Conservation (phyloP, 176 grass and related monocot species). For the Oryza rufipogon region DNA sequence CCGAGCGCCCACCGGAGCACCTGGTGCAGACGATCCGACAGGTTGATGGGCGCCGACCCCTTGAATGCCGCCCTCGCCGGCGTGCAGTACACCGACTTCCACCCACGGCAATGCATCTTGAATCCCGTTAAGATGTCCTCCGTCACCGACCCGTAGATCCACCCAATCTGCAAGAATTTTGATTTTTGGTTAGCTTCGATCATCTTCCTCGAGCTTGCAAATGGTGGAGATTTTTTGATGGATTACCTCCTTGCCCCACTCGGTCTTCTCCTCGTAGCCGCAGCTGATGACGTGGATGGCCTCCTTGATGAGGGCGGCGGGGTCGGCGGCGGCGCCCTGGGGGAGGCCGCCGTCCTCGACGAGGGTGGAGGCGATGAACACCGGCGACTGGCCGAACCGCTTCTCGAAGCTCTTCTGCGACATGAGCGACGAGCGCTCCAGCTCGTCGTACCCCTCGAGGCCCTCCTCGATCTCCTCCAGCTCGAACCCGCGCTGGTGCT, state of each 20-base stretch:
- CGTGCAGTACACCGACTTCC: constrained; percentile 93
- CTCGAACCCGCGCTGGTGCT: constrained; percentile 78
- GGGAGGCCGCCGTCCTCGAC: constrained; percentile 88
- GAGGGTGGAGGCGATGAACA: constrained; percentile 94
- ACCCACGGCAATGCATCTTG: constrained; percentile 98
- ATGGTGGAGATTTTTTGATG: no score
- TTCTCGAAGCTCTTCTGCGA: constrained; percentile 99
- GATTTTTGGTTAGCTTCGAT: not conserved
- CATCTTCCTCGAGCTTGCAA: constrained; percentile 33
- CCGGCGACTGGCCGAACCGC: constrained; percentile 89
- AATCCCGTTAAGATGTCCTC: constrained; percentile 95
- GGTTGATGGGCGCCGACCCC: constrained; percentile 86
- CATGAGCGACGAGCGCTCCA: constrained; percentile 90
- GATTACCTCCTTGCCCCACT: constrained; percentile 94
- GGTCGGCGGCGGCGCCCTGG: constrained; percentile 58
- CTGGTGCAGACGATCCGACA: constrained; percentile 82
- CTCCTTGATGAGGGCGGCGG: constrained; percentile 74
- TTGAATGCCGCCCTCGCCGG: constrained; percentile 70
- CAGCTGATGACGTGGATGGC: constrained; percentile 98
- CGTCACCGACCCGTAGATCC: constrained; percentile 92
- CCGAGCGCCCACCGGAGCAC: constrained; percentile 87
- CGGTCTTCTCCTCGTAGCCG: constrained; percentile 94
- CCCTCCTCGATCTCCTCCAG: constrained; percentile 99
- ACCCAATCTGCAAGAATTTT: constrained; percentile 61
- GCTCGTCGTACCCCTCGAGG: constrained; percentile 86